phyloP scores from a whole-genome alignment of 176 grass and related monocot genomes.

The Phoenix roebelenii region DNA sequence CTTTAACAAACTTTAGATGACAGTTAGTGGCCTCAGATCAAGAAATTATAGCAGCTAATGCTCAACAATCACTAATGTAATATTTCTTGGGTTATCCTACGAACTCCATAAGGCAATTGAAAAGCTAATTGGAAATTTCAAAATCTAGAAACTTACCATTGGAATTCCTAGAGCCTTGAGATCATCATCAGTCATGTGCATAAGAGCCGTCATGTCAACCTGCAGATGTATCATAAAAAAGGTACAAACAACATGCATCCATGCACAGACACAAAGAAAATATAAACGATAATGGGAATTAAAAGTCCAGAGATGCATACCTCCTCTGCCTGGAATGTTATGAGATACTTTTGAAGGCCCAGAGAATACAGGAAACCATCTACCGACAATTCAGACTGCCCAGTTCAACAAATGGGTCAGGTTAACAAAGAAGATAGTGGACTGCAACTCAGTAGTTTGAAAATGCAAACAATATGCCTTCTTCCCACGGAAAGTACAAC shows the following conservation, averaged over 20 bases:
- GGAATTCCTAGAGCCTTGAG: constrained; percentile 91
- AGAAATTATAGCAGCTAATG: no score
- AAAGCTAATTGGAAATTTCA: constrained; percentile 5
- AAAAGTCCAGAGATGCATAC: constrained; percentile 16
- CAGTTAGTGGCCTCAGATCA: no score
- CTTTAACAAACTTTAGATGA: no score
- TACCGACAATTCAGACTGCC: constrained; percentile 61
- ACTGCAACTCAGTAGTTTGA: no score
- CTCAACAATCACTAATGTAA: no score
- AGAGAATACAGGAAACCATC: constrained; percentile 80
- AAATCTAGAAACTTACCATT: constrained; percentile 46
- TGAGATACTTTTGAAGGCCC: constrained; percentile 83
- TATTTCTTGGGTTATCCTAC: no score
- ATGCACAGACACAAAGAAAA: no score
- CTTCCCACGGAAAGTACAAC: no score
- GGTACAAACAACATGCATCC: neutral
- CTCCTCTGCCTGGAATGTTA: constrained; percentile 93
- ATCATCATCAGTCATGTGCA: constrained; percentile 93
- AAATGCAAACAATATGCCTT: no score
- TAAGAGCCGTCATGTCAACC: constrained; percentile 93
- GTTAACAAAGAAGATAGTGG: no score
- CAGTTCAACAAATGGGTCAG: neutral
- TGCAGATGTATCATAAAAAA: constrained; percentile 27
- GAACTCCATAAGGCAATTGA: neutral
- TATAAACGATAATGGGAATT: no score